Base-by-base conservation (phyloP, 257 asterid species). In the Solanum ossicruentum region DNA sequence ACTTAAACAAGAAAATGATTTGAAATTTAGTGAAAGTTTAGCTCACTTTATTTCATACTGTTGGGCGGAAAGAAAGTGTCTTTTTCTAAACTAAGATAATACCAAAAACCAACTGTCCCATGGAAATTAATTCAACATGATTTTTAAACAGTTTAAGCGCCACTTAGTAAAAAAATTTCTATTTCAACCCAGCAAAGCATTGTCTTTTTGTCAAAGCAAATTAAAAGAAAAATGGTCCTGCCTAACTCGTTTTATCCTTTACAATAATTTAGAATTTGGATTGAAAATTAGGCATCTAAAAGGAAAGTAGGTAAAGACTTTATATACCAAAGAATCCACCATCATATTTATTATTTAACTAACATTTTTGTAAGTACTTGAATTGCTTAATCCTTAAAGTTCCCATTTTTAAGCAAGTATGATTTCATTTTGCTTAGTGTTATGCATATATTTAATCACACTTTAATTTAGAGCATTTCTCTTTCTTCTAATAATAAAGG, bases 321-420 rank as follows among this genome's bases (percentile, higher is more conserved):
- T 77, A 63, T 23, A 58, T 21, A 75, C 45, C 17, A 45, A 73
- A 73, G 36, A 77, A 45, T 77, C 61, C 82, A 51, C 82, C 16
- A 77, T 77, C 65, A 26, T 52, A 47, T 26, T 77, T 77, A 77
- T 16, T 52, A 47, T 26, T 77, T 77, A 77, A 51, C 82, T 51
- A 77, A 77, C 43, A 51, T 23, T 49, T 18, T 77, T 23, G 63
- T 20, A 28, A 7, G 13, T 66, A 51, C 52, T 77, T 77, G 77
- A 55, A 49, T 87, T 84, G 84, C 87, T 87, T 80, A 45, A 80
- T 81, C 67, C 71, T 58, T 43, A 80, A 82, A 73, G 54, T 66
- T 77, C 83, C 86, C 36, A 17, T 23, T 52, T 43, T 66, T n/a
- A 87, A 85, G 89, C 80, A 71, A 87, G 61, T 72, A 84, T 84